phyloP scores from a whole-genome alignment of 2,329 filamentous ascomycete species.

The Xenosphaeropsis pyriputrescens region DNA sequence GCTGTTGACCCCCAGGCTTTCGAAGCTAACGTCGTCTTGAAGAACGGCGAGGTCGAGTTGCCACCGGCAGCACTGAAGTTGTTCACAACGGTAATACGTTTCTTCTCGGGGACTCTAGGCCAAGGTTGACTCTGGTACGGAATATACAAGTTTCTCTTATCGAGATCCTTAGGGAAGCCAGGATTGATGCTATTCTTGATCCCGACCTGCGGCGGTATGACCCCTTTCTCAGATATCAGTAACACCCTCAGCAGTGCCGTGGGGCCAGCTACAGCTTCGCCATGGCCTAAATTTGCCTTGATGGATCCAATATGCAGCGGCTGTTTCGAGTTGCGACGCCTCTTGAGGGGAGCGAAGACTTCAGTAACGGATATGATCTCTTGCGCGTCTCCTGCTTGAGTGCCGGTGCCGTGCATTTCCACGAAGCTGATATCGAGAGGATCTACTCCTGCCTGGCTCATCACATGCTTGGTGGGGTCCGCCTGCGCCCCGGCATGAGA shows the following conservation, averaged over 20 bases:
- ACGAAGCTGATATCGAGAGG: conserved; percentile 65
- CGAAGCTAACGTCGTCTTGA: conserved; percentile 14
- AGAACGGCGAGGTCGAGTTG: conserved; percentile 11
- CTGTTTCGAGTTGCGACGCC: conserved; percentile 23
- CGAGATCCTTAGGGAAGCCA: conserved; percentile 16
- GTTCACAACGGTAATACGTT: conserved; percentile 26
- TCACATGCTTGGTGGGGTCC: conserved; percentile 49
- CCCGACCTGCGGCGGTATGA: conserved; percentile 12
- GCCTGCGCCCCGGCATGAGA: conserved; percentile 66
- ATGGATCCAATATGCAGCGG: conserved; percentile 25
- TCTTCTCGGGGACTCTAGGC: conserved; percentile 12
- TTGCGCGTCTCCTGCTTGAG: conserved; percentile 64
- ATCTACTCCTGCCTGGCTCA: conserved; percentile 49
- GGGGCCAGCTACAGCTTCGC: conserved; percentile 11
- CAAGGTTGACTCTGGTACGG: conserved; percentile 6
- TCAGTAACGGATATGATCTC: conserved; percentile 65
- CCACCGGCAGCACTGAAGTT: conserved; percentile 25
- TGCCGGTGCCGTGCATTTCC: conserved; percentile 80
- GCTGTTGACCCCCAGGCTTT: conserved; percentile 20
- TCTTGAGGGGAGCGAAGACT: conserved; percentile 32
- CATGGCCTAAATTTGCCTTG: conserved; percentile 11
- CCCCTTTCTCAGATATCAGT: conserved; percentile 12
- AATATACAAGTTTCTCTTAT: conserved; percentile 15
- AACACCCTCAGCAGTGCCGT: conserved; percentile 14
- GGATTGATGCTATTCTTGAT: conserved; percentile 17